Base-by-base conservation (phyloP, 2,329 filamentous ascomycete genomes). In the Sphaerulina musiva region DNA sequence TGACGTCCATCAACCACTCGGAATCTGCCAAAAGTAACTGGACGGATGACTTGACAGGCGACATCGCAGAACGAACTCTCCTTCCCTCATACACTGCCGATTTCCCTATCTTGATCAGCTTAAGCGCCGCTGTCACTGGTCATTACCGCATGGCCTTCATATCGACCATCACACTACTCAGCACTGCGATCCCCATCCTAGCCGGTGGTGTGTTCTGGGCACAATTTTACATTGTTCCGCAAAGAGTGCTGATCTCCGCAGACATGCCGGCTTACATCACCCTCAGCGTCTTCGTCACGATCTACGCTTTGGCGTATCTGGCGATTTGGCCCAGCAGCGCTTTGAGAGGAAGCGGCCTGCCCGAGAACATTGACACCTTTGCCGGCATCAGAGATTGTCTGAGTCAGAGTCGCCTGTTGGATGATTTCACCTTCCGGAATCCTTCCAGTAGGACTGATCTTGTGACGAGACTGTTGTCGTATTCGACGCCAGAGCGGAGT, bases 341-440 rank as follows among this genome's bases (percentile, higher is more conserved):
- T 12, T 55, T 58, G 29, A 54, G 55, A 46, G 53, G 52, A 47
- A 70, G 91, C 23, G 92, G 87, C 71, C 75, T 84, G 9, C 61
- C 82, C n/a, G 80, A 41, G 70, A 63, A 48, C 50, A 80, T 5
- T 72, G 80, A 78, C 56, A 88, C 80, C 45, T 76, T 95, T 14
- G 86, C 87, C 1, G 89, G 91, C 67, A 76, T 91, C 20, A 79
- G 95, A 62, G 85, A 83, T 65, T 91, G 92, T 68, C 76, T 92
- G 41, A 83, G 87, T 55, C 84, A 85, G 61, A 84, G 84, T 42
- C 84, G 85, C 23, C 74, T 95, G 14, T 74, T 88, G 1, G 76
- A 80, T 4, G 90, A 95, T 65, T 78, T 83, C 8, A 80, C 86
- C 0, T 92, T 96, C 67, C 78, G 83, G 48, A 80, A 83, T 38